phyloP scores from a whole-genome alignment of 1,284 basidiomycete species.

The Erythrobasidium hasegawianum region DNA sequence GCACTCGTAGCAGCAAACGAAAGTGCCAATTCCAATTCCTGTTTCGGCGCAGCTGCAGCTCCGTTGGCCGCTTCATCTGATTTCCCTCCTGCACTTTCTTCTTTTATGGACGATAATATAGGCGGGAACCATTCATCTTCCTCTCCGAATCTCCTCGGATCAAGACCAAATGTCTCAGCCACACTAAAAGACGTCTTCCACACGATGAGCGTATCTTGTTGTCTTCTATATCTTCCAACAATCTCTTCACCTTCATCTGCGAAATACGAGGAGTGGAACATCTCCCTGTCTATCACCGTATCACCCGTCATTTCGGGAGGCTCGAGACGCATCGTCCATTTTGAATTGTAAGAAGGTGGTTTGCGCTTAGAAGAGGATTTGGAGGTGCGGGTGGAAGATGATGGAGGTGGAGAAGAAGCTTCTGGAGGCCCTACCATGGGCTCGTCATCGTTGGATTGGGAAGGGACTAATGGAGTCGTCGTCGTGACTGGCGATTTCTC shows the following conservation, averaged over 20 bases:
- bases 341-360: neutral
- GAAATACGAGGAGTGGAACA: slow-evolving; percentile 5
- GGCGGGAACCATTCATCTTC: neutral
- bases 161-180: slow-evolving; percentile 59
- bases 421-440: neutral
- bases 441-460: neutral
- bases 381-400: too few relatives aligned
- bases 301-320: slow-evolving; percentile 8
- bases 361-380: too few relatives aligned
- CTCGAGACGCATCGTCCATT: slow-evolving; percentile 26
- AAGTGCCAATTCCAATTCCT: neutral
- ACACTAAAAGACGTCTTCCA: slow-evolving; percentile 91
- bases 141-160: too few relatives aligned
- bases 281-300: slow-evolving; percentile 4
- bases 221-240: slow-evolving; percentile 21
- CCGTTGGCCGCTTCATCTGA: neutral
- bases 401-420: neutral
- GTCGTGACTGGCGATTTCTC: neutral
- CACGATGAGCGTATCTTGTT: slow-evolving; percentile 87
- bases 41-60: neutral
- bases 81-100: neutral
- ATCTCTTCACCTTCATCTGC: slow-evolving; percentile 30
- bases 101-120: neutral
- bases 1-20: neutral
- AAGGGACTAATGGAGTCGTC: neutral